Conservation (phyloP, 768 basidiomycete genomes). For the Podaxis sp. region DNA sequence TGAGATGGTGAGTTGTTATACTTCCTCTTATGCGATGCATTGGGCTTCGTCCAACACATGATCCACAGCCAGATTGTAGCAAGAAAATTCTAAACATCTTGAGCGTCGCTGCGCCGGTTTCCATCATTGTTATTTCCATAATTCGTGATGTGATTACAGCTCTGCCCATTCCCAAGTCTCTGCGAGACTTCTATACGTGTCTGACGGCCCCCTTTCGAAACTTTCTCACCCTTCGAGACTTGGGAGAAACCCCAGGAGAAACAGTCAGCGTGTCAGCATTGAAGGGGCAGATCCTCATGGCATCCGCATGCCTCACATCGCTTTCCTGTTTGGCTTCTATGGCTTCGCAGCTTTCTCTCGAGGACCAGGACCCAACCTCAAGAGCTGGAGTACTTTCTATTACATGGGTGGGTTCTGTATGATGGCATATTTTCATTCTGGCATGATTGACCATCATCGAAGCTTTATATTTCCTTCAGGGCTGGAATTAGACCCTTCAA, state of each 20-base stretch:
- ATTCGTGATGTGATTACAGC: not conserved
- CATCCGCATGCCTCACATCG: conserved; percentile 33
- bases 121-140: conserved; percentile 5
- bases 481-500: conserved; percentile 34
- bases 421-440: conserved; percentile 1
- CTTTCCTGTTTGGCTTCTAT: conserved; percentile 40
- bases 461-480: conserved; percentile 43
- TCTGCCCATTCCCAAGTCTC: conserved; percentile 1
- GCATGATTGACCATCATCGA: conserved; percentile 7
- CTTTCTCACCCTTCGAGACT: conserved; percentile 48
- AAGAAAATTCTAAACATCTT: not conserved
- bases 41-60: not conserved
- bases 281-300: conserved; percentile 30
- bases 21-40: not conserved
- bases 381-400: conserved; percentile 30
- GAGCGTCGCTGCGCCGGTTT: not conserved
- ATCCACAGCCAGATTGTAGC: not conserved
- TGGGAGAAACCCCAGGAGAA: conserved; percentile 32
- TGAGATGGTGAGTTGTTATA: not conserved
- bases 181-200: not conserved
- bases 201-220: conserved; percentile 39
- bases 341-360: conserved; percentile 27
- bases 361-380: conserved; percentile 17
- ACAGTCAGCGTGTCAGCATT: conserved; percentile 16
- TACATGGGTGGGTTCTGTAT: conserved; percentile 44